Percentiles rank a stretch among this genome's conserved stretches.
phyloP scores from a whole-genome alignment of 345 rosid species.

The Brassica napus region Da-Ae NC_063441.1:1209501-1210000 shows the following conservation, averaged over 20 bases:
- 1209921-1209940: neutral
- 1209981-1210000: neutral
- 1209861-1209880: too few relatives aligned
- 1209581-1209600: slow-evolving; percentile 78
- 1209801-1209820: neutral
- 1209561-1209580: slow-evolving; percentile 81
- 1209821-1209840: neutral
- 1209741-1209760: slow-evolving; percentile 78
- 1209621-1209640: slow-evolving; percentile 63
- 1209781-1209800: neutral
- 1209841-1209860: neutral
- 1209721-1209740: slow-evolving; percentile 72
- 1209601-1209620: slow-evolving; percentile 72
- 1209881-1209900: too few relatives aligned
- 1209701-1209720: slow-evolving; percentile 56
- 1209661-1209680: slow-evolving; percentile 75
- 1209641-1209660: slow-evolving; percentile 70
- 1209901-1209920: neutral
- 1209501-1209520: slow-evolving; percentile 37
- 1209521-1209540: neutral
- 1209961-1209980: neutral
- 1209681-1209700: slow-evolving; percentile 60
- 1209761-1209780: slow-evolving; percentile 6
- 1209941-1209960: neutral
- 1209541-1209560: slow-evolving; percentile 55